Evolutionary conservation across 2,329 filamentous ascomycete genomes (phyloP).

Genomic region (Zalaria sp.): DNA sequence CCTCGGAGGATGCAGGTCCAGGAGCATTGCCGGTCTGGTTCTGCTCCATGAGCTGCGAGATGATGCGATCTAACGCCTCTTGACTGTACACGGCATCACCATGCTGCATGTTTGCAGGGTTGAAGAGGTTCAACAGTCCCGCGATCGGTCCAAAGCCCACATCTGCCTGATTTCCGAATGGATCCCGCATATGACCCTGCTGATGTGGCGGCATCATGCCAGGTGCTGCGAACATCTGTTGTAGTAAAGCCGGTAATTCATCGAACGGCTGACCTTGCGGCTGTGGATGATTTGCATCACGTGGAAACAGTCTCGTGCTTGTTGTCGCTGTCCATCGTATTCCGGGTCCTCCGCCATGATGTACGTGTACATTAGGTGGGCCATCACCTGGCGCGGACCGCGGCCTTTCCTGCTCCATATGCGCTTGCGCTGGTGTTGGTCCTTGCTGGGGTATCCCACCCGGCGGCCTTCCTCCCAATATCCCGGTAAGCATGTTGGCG

Average conservation of each 20-base stretch:
- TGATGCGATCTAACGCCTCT: constrained; percentile 77
- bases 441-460: background rate
- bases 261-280: constrained; percentile 10
- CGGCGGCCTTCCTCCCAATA: constrained; percentile 2
- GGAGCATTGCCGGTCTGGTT: constrained; percentile 64
- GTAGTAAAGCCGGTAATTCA: constrained; percentile 1
- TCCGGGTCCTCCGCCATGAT: constrained; percentile 12
- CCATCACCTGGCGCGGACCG: no score
- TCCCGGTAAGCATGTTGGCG: constrained; percentile 8
- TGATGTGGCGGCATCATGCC: background rate
- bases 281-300: constrained; percentile 37
- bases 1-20: constrained; percentile 62
- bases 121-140: constrained; percentile 31
- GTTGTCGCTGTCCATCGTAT: constrained; percentile 18
- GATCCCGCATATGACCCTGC: background rate
- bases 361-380: background rate
- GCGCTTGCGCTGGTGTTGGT: background rate
- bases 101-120: constrained; percentile 26
- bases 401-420: background rate
- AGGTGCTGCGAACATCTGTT: constrained; percentile 4
- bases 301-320: constrained; percentile 28
- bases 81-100: constrained; percentile 85
- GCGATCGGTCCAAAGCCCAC: constrained; percentile 23
- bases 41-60: constrained; percentile 78
- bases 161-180: background rate